Percentiles rank a stretch among this genome's conserved stretches.
These are phyloP conservation scores for Solanum aculeatissimum DNA, from an alignment of 305 asterid genomes.

Conservation along the genomic window DNA sequence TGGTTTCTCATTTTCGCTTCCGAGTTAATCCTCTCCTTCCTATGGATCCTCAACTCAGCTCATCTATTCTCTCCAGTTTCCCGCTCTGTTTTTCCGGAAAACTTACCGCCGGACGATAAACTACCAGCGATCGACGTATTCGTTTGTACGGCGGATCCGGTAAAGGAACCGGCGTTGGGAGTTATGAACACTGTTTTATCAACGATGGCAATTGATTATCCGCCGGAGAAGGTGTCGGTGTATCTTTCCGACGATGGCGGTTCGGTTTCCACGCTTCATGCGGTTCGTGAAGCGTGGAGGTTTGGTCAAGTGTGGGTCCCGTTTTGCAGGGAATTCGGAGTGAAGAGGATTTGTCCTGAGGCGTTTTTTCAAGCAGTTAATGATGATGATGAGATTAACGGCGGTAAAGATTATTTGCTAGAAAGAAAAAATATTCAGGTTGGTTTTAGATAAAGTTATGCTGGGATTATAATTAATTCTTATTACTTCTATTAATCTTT, in stretches of 20 bases:
- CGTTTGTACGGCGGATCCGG: slow-evolving; percentile 33
- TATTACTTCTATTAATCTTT: too few relatives aligned
- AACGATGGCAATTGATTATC: slow-evolving; percentile 33
- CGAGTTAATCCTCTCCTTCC: slow-evolving; percentile 18
- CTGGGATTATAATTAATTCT: background rate
- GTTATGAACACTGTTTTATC: slow-evolving; percentile 39
- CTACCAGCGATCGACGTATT: slow-evolving; percentile 35
- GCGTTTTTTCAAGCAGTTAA: slow-evolving; percentile 13
- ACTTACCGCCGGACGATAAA: slow-evolving; percentile 14
- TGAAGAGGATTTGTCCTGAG: slow-evolving; percentile 23
- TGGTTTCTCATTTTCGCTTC: slow-evolving; percentile 14
- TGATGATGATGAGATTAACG: background rate
- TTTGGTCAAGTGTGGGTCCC: slow-evolving; percentile 28
- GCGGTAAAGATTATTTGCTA: background rate
- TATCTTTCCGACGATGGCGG: slow-evolving; percentile 41
- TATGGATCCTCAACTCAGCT: slow-evolving; percentile 18
- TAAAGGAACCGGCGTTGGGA: slow-evolving; percentile 27
- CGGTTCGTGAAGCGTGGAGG: slow-evolving; percentile 13
- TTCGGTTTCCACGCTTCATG: slow-evolving; percentile 8
- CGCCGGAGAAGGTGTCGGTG: slow-evolving; percentile 21
- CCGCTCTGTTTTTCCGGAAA: slow-evolving; percentile 18
- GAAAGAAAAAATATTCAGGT: slow-evolving; percentile 32
- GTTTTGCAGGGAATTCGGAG: slow-evolving; percentile 21
- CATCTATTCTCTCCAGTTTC: slow-evolving; percentile 14
- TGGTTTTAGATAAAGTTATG: background rate